These are phyloP conservation scores for Entonaema liquescens DNA, from an alignment of 495 filamentous ascomycete species.

Conservation along the genomic window DNA sequence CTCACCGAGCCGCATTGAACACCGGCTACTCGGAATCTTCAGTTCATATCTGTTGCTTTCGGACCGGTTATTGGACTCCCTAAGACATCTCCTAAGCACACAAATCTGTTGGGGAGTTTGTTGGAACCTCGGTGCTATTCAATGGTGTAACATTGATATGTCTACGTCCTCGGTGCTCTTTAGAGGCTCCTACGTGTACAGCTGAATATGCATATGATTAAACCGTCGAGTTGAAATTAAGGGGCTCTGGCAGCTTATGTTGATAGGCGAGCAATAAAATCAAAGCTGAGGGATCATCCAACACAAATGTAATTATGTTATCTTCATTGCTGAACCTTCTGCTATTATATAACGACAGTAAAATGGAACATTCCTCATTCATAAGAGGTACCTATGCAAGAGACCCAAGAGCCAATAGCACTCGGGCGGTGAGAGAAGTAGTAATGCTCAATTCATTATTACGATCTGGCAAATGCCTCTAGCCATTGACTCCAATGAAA, in stretches of 20 bases:
- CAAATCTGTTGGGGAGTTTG: background rate
- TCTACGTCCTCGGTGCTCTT: background rate
- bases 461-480: slow-evolving; percentile 47
- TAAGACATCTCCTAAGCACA: background rate
- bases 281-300: background rate
- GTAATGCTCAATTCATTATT: slow-evolving; percentile 43
- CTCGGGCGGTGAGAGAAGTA: slow-evolving; percentile 8
- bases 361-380: background rate
- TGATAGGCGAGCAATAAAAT: background rate
- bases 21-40: background rate
- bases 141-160: background rate
- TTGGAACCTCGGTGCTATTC: background rate
- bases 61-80: too few species aligned
- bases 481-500: slow-evolving; percentile 49
- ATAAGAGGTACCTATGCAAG: background rate
- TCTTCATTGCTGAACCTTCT: background rate
- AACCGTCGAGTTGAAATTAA: background rate
- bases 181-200: too few species aligned
- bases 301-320: background rate
- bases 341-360: background rate
- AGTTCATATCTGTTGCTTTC: too few species aligned
- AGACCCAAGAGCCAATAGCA: background rate
- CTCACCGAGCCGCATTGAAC: background rate
- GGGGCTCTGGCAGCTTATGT: background rate
- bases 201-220: background rate